phyloP scores from a whole-genome alignment of 2,329 filamentous ascomycete species.

The Talaromyces marneffei region DNA sequence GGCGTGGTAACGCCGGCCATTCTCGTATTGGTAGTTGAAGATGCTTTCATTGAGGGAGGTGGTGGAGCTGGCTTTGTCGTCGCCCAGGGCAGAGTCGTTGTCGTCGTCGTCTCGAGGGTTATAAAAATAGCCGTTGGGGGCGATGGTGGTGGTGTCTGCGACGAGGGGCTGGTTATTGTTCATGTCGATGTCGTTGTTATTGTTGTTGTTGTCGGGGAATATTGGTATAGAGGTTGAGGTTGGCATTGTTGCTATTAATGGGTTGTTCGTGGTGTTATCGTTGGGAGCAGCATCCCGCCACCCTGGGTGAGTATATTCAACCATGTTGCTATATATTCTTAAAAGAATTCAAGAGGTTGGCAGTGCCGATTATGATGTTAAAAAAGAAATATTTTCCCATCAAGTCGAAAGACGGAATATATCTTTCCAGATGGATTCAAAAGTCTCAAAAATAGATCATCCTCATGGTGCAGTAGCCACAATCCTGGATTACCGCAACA shows the following conservation, averaged over 20 bases:
- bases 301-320: not conserved
- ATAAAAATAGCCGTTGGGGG: conserved; percentile 1
- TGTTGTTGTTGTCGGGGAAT: not conserved
- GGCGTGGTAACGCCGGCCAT: conserved; percentile 19
- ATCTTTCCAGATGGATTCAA: not conserved
- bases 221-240: too few species aligned
- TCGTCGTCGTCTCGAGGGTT: conserved; percentile 5
- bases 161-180: not conserved
- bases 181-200: not conserved
- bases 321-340: not conserved
- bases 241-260: not conserved
- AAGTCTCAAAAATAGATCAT: conserved; percentile 4
- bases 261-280: not conserved
- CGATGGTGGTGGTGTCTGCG: conserved; percentile 1
- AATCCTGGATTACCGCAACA: not conserved
- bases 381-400: not conserved
- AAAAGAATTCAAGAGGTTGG: not conserved
- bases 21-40: conserved; percentile 16
- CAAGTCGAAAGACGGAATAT: not conserved
- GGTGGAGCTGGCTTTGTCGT: conserved; percentile 12
- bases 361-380: too few species aligned
- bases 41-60: conserved; percentile 11
- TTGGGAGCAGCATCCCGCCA: not conserved
- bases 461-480: not conserved
- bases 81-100: conserved; percentile 12